Evolutionary conservation across 371 early-diverging fungal genomes (phyloP).

Genomic region (Mucor sp.): DNA sequence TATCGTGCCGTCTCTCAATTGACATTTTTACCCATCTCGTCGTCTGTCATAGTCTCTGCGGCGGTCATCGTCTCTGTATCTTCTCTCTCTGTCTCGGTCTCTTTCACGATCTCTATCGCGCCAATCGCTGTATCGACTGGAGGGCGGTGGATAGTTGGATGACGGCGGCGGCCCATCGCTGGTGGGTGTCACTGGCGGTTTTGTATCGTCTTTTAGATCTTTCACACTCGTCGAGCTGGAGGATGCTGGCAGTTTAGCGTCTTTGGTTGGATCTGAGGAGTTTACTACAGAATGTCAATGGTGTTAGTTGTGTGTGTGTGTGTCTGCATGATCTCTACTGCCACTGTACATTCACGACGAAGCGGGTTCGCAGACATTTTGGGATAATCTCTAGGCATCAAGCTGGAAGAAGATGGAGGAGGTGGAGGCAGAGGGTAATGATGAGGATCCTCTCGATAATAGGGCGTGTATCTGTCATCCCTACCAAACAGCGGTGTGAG

Average conservation of each 20-base stretch:
- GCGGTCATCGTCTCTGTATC: slow-evolving; percentile 50
- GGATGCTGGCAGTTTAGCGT: slow-evolving; percentile 21
- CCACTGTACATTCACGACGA: slow-evolving; percentile 40
- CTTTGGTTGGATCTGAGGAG: slow-evolving; percentile 6
- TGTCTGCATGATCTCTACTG: background rate
- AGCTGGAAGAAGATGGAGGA: slow-evolving; percentile 28
- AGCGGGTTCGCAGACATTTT: slow-evolving; percentile 29
- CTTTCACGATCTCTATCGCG: slow-evolving; percentile 50
- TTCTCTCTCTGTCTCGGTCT: slow-evolving; percentile 46
- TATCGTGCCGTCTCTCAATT: too few species aligned
- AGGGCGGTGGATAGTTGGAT: background rate
- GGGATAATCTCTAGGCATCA: slow-evolving; percentile 36
- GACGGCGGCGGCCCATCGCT: background rate
- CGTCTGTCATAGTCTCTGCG: slow-evolving; percentile 50
- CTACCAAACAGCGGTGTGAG: slow-evolving; percentile 10
- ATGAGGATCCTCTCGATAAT: slow-evolving; percentile 49
- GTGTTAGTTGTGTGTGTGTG: background rate
- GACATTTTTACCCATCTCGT: slow-evolving; percentile 38
- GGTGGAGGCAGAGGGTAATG: too few species aligned
- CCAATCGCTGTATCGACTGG: slow-evolving; percentile 30
- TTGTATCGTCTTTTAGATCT: slow-evolving; percentile 38
- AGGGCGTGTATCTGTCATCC: slow-evolving; percentile 45
- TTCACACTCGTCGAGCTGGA: slow-evolving; percentile 18
- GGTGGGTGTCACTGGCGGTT: slow-evolving; percentile 16
- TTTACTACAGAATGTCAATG: background rate